phyloP scores from a whole-genome alignment of 192 early-diverging fungal species.

The Entrophospora sp. region DNA sequence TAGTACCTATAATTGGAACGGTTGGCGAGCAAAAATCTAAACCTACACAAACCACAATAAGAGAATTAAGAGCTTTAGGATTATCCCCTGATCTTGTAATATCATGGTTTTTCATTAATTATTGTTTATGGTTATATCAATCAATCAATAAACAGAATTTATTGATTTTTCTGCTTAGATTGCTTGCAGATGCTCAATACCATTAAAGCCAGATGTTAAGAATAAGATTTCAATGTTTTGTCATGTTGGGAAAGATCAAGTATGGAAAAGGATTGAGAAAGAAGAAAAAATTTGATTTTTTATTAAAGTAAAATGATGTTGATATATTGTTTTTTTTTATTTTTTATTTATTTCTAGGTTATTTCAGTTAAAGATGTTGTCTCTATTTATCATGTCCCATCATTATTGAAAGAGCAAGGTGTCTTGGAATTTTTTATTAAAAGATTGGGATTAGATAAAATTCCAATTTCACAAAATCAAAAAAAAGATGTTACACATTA shows the following conservation, averaged over 20 bases:
- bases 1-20: slow-evolving; percentile 92
- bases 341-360: slow-evolving; percentile 24
- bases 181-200: slow-evolving; percentile 83
- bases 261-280: too few species aligned
- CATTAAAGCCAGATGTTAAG: slow-evolving; percentile 71
- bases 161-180: slow-evolving; percentile 36
- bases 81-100: slow-evolving; percentile 83
- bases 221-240: slow-evolving; percentile 99
- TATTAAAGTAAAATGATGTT: too few species aligned
- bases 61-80: slow-evolving; percentile 90
- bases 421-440: slow-evolving; percentile 73
- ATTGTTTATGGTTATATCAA: background rate
- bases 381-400: slow-evolving; percentile 94
- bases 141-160: background rate
- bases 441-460: slow-evolving; percentile 62
- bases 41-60: slow-evolving; percentile 94
- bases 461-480: slow-evolving; percentile 45
- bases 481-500: background rate
- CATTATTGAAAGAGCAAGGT: slow-evolving; percentile 81
- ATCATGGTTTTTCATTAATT: background rate
- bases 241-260: slow-evolving; percentile 87
- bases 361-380: slow-evolving; percentile 94
- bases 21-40: slow-evolving; percentile 99
- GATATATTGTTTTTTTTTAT: too few species aligned
- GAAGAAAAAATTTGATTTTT: too few species aligned